Conservation (phyloP, 345 rosid species). For the Ceriops tagal region DNA sequence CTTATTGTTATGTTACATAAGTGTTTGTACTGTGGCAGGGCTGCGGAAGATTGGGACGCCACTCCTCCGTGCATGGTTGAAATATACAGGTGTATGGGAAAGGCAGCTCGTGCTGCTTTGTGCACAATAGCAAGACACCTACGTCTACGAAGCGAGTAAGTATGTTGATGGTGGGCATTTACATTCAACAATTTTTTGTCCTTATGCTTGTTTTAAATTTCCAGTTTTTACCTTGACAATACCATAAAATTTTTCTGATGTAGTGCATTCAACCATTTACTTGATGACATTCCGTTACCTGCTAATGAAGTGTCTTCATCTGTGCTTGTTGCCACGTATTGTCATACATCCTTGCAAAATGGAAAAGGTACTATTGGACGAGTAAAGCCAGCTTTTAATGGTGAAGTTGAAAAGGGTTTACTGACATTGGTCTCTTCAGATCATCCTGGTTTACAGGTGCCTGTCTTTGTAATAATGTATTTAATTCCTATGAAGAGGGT, state of each 20-base stretch:
- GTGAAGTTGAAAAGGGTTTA: conserved; percentile 91
- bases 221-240: neutral
- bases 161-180: conserved; percentile 32
- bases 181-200: conserved; percentile 10
- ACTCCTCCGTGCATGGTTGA: conserved; percentile 98
- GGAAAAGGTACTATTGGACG: conserved; percentile 69
- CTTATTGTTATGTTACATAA: neutral
- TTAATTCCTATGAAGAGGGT: conserved; percentile 5
- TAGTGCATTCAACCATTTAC: conserved; percentile 89
- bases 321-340: conserved; percentile 69
- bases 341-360: conserved; percentile 56
- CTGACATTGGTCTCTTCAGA: conserved; percentile 80
- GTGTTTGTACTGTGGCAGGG: conserved; percentile 40
- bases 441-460: conserved; percentile 75
- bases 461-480: conserved; percentile 13
- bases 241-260: conserved; percentile 27
- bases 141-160: conserved; percentile 95
- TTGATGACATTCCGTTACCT: conserved; percentile 88
- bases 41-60: conserved; percentile 85
- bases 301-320: conserved; percentile 88
- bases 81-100: conserved; percentile 84
- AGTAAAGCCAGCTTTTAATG: conserved; percentile 53
- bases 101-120: conserved; percentile 86
- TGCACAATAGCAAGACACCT: conserved; percentile 89
- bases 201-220: conserved; percentile 4